A percentile compares a stretch with the other conserved stretches of the same genome.
These are phyloP conservation scores for Starmerella apicola DNA, from an alignment of 805 yeast species.

Conservation along the genomic window DNA sequence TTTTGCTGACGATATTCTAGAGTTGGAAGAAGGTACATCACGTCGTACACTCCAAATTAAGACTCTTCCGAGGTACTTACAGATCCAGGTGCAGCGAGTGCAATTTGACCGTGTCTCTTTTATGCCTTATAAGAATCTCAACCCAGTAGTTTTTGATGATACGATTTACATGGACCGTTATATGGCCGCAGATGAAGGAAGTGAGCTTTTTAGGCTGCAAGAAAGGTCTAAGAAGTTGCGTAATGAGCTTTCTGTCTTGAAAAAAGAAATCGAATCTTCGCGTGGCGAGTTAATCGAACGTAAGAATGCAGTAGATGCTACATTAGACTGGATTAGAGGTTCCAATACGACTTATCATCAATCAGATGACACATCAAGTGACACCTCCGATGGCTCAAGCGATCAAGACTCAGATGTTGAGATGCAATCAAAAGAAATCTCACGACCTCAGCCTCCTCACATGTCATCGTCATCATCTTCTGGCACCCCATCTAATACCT, in stretches of 20 bases:
- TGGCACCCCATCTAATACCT: too few species aligned
- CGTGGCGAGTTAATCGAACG: background rate
- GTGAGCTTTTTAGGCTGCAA: constrained; percentile 39
- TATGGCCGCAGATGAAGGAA: constrained; percentile 43
- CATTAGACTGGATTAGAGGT: constrained; percentile 30
- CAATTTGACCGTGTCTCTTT: constrained; percentile 66
- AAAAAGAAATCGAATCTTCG: background rate
- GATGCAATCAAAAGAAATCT: background rate
- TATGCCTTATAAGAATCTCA: constrained; percentile 69
- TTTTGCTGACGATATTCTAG: constrained; percentile 59
- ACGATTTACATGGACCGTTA: constrained; percentile 78
- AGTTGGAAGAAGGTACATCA: constrained; percentile 56
- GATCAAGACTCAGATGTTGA: background rate
- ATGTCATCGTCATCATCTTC: too few species aligned
- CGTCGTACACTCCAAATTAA: constrained; percentile 60
- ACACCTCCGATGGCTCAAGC: background rate
- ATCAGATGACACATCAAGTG: too few species aligned
- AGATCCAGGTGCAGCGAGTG: constrained; percentile 88
- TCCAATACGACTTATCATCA: too few species aligned
- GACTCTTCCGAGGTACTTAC: constrained; percentile 67
- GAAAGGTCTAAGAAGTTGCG: constrained; percentile 52
- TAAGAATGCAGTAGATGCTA: constrained; percentile 39
- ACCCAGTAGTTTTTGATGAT: constrained; percentile 70
- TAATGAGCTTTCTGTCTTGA: constrained; percentile 16
- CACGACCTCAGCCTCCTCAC: too few species aligned